Evolutionary conservation across 2,329 filamentous ascomycete species (phyloP).

Genomic region (Xylariaceae sp.): DNA sequence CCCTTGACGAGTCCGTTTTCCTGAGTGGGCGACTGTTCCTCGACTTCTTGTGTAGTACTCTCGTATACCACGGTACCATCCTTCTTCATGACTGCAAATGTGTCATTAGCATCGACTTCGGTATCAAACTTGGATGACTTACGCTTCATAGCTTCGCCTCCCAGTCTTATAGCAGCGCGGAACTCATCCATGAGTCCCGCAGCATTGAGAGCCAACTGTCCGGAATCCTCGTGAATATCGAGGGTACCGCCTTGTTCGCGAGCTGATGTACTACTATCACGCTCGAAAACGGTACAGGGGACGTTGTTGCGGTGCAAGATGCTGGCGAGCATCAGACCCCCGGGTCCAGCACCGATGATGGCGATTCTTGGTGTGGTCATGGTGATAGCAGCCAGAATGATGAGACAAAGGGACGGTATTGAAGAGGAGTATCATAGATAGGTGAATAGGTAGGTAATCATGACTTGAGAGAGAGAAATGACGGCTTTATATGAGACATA

Average conservation of each 20-base stretch:
- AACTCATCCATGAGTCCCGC: constrained; percentile 30
- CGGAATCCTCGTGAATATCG: constrained; percentile 38
- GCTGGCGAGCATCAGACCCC: constrained; percentile 30
- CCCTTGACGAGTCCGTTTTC: constrained; percentile 11
- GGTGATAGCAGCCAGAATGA: constrained; percentile 2
- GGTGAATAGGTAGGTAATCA: too few relatives aligned
- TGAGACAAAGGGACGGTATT: too few relatives aligned
- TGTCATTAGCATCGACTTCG: neutral
- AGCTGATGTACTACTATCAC: constrained; percentile 22
- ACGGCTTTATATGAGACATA: too few relatives aligned
- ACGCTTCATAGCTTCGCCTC: constrained; percentile 22
- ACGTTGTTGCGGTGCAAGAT: constrained; percentile 29
- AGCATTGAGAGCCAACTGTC: constrained; percentile 30
- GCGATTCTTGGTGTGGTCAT: constrained; percentile 23
- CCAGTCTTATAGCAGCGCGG: constrained; percentile 19
- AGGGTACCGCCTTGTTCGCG: constrained; percentile 48
- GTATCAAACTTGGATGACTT: neutral
- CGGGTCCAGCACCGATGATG: constrained; percentile 32
- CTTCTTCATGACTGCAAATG: constrained; percentile 18
- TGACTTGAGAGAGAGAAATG: too few relatives aligned
- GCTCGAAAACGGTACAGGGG: constrained; percentile 29
- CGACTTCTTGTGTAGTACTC: neutral
- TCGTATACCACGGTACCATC: constrained; percentile 26
- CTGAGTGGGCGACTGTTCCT: neutral
- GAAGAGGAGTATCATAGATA: too few relatives aligned